Percentiles rank a stretch among this genome's conserved stretches.
phyloP scores from a whole-genome alignment of 1,284 basidiomycete species.

The Melampsora medusae region DNA sequence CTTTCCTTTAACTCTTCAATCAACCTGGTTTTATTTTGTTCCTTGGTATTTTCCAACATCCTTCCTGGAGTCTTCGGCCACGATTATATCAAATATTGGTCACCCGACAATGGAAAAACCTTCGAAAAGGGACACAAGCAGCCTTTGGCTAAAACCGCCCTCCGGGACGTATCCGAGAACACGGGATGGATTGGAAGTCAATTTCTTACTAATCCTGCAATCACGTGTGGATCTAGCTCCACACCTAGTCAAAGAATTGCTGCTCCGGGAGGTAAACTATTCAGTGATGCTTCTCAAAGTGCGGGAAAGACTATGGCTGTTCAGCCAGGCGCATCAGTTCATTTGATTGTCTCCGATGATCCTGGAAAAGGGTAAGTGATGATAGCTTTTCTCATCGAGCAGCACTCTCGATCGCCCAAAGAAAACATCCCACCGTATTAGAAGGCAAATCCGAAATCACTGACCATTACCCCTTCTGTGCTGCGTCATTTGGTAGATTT shows the following conservation, averaged over 20 bases:
- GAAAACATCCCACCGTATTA: too few relatives aligned
- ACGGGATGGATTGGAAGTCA: conserved; percentile 42
- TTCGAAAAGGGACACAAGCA: conserved; percentile 5
- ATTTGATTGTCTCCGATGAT: conserved; percentile 30
- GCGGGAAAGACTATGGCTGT: conserved; percentile 41
- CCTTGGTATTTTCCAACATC: too few relatives aligned
- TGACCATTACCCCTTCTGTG: background rate
- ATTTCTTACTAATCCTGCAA: conserved; percentile 26
- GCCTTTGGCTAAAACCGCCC: background rate
- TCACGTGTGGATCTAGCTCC: conserved; percentile 23
- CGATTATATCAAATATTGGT: conserved; percentile 4
- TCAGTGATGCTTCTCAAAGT: conserved; percentile 33
- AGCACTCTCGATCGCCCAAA: too few relatives aligned
- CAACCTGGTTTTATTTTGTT: too few relatives aligned
- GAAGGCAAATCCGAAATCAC: background rate
- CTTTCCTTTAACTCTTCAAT: too few relatives aligned
- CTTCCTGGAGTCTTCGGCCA: background rate
- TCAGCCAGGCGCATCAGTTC: conserved; percentile 20
- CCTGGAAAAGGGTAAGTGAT: conserved; percentile 8
- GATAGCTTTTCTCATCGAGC: too few relatives aligned
- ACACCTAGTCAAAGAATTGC: conserved; percentile 30
- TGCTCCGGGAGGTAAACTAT: conserved; percentile 29
- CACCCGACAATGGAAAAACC: background rate
- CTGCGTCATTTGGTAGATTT: conserved; percentile 9
- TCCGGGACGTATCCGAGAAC: conserved; percentile 16